Evolutionary conservation across 2,329 filamentous ascomycete species (phyloP).

Genomic region (Epichloe bromicola): DNA sequence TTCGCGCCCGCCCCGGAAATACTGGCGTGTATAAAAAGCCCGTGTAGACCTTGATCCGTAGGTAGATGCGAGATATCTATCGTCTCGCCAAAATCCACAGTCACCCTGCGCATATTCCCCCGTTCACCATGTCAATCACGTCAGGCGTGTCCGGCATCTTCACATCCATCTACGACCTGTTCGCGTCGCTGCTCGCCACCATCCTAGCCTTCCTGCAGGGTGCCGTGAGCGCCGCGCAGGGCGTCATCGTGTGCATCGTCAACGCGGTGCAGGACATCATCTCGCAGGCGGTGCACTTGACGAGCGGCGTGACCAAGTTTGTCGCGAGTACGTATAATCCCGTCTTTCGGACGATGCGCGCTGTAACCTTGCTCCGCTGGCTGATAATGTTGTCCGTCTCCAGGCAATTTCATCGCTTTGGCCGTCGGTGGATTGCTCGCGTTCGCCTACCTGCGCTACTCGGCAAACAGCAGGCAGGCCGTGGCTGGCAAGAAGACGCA

Average conservation of each 20-base stretch:
- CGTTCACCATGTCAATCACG: slow-evolving; percentile 20
- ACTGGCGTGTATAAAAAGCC: too few relatives aligned
- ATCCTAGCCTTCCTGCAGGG: slow-evolving; percentile 21
- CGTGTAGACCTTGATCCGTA: too few relatives aligned
- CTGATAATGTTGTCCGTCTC: background rate
- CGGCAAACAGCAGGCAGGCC: slow-evolving; percentile 16
- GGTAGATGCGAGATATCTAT: too few relatives aligned
- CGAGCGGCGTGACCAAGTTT: slow-evolving; percentile 27
- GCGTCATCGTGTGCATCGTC: slow-evolving; percentile 25
- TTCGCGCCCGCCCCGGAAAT: too few relatives aligned
- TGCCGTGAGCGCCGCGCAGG: slow-evolving; percentile 19
- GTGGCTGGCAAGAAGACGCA: slow-evolving; percentile 19
- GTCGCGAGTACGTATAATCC: slow-evolving; percentile 19
- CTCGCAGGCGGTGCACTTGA: slow-evolving; percentile 22
- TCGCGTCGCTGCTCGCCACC: slow-evolving; percentile 24
- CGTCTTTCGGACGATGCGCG: too few relatives aligned
- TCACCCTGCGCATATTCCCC: too few relatives aligned
- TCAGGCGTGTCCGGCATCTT: slow-evolving; percentile 24
- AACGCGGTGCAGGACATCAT: slow-evolving; percentile 22
- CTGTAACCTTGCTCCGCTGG: too few relatives aligned
- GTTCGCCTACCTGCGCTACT: slow-evolving; percentile 22
- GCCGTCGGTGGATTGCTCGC: slow-evolving; percentile 19
- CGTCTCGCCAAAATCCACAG: too few relatives aligned
- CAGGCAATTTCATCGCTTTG: slow-evolving; percentile 25
- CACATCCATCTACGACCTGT: slow-evolving; percentile 29